Conservation (phyloP, 1,284 basidiomycete species). For the Rhodofomes roseus region DNA sequence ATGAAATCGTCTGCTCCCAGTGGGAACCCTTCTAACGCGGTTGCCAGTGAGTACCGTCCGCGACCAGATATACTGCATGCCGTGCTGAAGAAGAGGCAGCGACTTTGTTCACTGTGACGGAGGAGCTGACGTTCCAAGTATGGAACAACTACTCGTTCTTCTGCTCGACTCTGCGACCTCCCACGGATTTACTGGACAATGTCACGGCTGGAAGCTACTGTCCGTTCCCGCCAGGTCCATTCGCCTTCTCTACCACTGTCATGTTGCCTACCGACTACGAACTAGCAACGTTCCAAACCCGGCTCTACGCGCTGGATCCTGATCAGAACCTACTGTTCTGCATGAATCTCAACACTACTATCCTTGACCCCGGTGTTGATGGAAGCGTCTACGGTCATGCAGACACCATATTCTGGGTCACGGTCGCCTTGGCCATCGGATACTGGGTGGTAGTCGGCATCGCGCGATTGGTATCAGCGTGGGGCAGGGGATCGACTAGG, state of each 20-base stretch:
- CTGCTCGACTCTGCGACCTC: conserved; percentile 72
- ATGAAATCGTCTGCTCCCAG: conserved; percentile 51
- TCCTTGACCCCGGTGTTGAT: conserved; percentile 54
- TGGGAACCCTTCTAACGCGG: conserved; percentile 42
- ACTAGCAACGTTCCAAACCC: conserved; percentile 81
- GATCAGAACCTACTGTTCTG: conserved; percentile 79
- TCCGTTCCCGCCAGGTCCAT: conserved; percentile 69
- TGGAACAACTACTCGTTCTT: conserved; percentile 70
- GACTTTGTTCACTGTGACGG: conserved; percentile 81
- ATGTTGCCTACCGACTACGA: conserved; percentile 70
- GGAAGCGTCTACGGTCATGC: conserved; percentile 70
- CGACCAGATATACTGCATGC: conserved; percentile 13
- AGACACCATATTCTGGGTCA: conserved; percentile 77
- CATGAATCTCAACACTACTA: conserved; percentile 75
- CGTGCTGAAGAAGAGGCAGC: conserved; percentile 39
- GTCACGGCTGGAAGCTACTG: conserved; percentile 51
- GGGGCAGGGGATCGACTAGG: conserved; percentile 64
- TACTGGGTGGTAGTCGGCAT: conserved; percentile 82
- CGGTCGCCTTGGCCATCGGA: conserved; percentile 70
- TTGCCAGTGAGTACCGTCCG: conserved; percentile 40
- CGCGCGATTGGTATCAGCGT: conserved; percentile 81
- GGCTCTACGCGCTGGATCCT: conserved; percentile 86
- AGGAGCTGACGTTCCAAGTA: conserved; percentile 74
- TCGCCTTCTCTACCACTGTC: conserved; percentile 79
- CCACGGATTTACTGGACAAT: conserved; percentile 56